These are phyloP conservation scores for Epipyxis sp. DNA, from an alignment of 108 stramenopile species.

Conservation along the genomic window DNA sequence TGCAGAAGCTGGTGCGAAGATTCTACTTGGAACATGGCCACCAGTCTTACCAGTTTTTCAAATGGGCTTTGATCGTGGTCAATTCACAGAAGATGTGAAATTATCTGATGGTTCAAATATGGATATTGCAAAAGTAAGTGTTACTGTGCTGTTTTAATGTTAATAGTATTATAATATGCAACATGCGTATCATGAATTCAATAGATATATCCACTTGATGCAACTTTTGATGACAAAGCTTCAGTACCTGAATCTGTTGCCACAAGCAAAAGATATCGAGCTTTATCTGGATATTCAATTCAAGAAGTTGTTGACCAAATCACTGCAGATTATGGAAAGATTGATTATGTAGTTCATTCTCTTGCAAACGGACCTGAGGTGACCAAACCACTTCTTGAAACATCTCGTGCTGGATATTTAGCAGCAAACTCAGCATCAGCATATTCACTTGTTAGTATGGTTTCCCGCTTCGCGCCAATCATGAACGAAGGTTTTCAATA, in stretches of 20 bases:
- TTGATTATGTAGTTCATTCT: slow-evolving; percentile 94
- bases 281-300: slow-evolving; percentile 89
- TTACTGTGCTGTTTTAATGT: neutral
- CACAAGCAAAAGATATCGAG: slow-evolving; percentile 85
- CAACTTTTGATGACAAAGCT: slow-evolving; percentile 84
- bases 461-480: slow-evolving; percentile 91
- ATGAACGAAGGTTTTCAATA: too few relatives aligned
- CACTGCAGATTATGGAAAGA: slow-evolving; percentile 84
- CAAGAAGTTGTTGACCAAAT: slow-evolving; percentile 84
- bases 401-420: slow-evolving; percentile 89
- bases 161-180: neutral
- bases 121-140: slow-evolving; percentile 70
- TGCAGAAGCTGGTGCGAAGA: slow-evolving; percentile 88
- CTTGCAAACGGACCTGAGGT: slow-evolving; percentile 98
- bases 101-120: slow-evolving; percentile 80
- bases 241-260: slow-evolving; percentile 90
- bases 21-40: slow-evolving; percentile 96
- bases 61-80: slow-evolving; percentile 73
- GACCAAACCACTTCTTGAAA: slow-evolving; percentile 93
- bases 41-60: slow-evolving; percentile 94
- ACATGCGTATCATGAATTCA: neutral
- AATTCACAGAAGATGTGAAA: slow-evolving; percentile 75
- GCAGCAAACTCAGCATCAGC: slow-evolving; percentile 92
- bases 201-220: slow-evolving; percentile 90
- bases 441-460: slow-evolving; percentile 86